phyloP scores from a whole-genome alignment of 2,329 filamentous ascomycete genomes.

The Esteya vermicola region DNA sequence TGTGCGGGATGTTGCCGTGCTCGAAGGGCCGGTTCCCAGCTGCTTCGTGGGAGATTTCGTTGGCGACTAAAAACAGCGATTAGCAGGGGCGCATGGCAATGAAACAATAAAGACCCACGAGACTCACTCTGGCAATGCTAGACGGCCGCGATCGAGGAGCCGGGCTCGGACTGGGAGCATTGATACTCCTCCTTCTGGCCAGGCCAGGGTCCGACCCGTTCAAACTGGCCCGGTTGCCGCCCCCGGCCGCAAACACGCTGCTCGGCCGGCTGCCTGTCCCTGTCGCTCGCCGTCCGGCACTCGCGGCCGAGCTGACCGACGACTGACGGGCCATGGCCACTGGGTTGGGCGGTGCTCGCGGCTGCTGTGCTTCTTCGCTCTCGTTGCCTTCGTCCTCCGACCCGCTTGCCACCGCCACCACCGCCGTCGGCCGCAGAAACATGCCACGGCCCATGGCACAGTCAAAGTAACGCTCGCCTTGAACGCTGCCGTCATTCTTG shows the following conservation, averaged over 20 bases:
- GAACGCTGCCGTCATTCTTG: conserved; percentile 88
- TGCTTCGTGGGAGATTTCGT: conserved; percentile 72
- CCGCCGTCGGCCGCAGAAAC: conserved; percentile 65
- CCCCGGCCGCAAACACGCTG: conserved; percentile 25
- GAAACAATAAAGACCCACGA: conserved; percentile 14
- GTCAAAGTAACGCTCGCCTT: conserved; percentile 78
- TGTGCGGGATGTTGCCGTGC: conserved; percentile 45
- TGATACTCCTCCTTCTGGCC: conserved; percentile 52
- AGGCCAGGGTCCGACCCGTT: conserved; percentile 36
- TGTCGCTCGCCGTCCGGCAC: conserved; percentile 11
- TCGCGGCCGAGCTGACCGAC: conserved; percentile 12
- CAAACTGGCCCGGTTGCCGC: conserved; percentile 15
- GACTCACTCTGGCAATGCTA: conserved; percentile 41
- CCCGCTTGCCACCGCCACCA: conserved; percentile 35
- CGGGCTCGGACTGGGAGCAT: conserved; percentile 60
- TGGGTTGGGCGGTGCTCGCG: conserved; percentile 9
- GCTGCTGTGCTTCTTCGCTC: conserved; percentile 5
- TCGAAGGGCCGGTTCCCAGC: conserved; percentile 38
- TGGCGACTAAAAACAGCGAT: conserved; percentile 45
- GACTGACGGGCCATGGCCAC: background rate
- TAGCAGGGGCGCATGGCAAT: too few species aligned
- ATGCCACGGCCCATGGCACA: conserved; percentile 66
- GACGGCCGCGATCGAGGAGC: conserved; percentile 42
- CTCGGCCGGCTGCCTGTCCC: conserved; percentile 29
- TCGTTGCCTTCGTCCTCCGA: conserved; percentile 8